phyloP scores from a whole-genome alignment of 2,329 filamentous ascomycete species.

The Aspergillus jensenii region DNA sequence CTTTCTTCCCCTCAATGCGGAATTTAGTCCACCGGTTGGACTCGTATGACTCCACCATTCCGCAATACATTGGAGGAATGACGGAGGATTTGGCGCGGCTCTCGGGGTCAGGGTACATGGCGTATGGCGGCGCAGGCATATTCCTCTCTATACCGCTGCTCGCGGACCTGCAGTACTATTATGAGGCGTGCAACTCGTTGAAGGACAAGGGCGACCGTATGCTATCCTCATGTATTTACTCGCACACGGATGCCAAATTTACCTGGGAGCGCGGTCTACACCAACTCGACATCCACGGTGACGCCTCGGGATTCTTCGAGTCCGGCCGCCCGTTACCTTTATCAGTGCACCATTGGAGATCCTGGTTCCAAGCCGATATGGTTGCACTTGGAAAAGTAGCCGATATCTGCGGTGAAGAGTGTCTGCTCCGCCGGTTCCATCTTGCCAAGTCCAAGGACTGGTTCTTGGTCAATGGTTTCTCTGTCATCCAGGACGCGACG shows the following conservation, averaged over 20 bases:
- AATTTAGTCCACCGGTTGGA: conserved; percentile 46
- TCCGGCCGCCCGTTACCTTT: conserved; percentile 48
- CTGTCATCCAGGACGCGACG: conserved; percentile 49
- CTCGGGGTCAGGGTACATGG: conserved; percentile 53
- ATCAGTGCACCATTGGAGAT: conserved; percentile 21
- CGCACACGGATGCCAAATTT: conserved; percentile 51
- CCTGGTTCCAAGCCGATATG: conserved; percentile 19
- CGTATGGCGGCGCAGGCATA: conserved; percentile 57
- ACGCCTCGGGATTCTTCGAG: conserved; percentile 59
- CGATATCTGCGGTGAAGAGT: conserved; percentile 15
- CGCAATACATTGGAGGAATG: conserved; percentile 55
- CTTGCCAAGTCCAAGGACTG: conserved; percentile 12
- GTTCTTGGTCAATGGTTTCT: conserved; percentile 55
- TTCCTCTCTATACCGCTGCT: conserved; percentile 55
- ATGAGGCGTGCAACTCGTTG: conserved; percentile 48
- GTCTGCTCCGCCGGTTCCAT: conserved; percentile 14
- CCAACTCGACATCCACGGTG: conserved; percentile 54
- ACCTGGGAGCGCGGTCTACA: conserved; percentile 52
- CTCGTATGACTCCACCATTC: conserved; percentile 45
- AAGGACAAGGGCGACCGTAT: conserved; percentile 51
- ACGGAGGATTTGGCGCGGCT: conserved; percentile 54
- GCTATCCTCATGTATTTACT: conserved; percentile 54
- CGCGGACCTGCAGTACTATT: conserved; percentile 44
- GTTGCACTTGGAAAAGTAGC: conserved; percentile 14
- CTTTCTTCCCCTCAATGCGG: conserved; percentile 57